Percentiles rank a stretch among this genome's conserved stretches.
These are phyloP conservation scores for Trichophyton verrucosum DNA, from an alignment of 2,329 filamentous ascomycete species.

Conservation along the genomic window DNA sequence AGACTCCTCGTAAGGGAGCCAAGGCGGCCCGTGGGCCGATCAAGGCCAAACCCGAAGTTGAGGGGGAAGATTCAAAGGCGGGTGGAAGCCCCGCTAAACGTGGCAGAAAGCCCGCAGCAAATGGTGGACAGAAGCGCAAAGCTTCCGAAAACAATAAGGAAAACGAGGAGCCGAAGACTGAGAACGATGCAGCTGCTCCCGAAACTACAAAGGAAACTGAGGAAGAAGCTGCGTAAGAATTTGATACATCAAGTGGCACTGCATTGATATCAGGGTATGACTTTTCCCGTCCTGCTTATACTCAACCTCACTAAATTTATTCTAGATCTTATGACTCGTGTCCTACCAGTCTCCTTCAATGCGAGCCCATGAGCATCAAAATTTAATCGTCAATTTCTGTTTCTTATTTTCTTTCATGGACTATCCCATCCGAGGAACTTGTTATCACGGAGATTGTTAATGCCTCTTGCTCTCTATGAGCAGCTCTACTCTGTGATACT, in stretches of 20 bases:
- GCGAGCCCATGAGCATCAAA: too few relatives aligned
- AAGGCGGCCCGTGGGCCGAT: constrained; percentile 15
- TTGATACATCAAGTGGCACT: neutral
- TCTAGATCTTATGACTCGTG: neutral
- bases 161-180: neutral
- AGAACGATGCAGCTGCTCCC: neutral
- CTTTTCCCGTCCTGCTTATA: neutral
- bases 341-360: too few relatives aligned
- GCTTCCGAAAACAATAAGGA: neutral
- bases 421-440: neutral
- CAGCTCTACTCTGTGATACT: too few relatives aligned
- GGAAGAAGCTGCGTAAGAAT: neutral
- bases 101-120: constrained; percentile 6
- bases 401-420: neutral
- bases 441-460: neutral
- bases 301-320: neutral
- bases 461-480: neutral
- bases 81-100: constrained; percentile 3
- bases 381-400: too few relatives aligned
- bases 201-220: neutral
- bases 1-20: constrained; percentile 14
- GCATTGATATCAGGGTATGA: neutral
- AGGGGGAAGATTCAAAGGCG: constrained; percentile 5
- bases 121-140: constrained; percentile 9
- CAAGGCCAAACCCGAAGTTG: constrained; percentile 11